phyloP scores from a whole-genome alignment of 1,139 yeast species.

The Candida glucosophila region DNA sequence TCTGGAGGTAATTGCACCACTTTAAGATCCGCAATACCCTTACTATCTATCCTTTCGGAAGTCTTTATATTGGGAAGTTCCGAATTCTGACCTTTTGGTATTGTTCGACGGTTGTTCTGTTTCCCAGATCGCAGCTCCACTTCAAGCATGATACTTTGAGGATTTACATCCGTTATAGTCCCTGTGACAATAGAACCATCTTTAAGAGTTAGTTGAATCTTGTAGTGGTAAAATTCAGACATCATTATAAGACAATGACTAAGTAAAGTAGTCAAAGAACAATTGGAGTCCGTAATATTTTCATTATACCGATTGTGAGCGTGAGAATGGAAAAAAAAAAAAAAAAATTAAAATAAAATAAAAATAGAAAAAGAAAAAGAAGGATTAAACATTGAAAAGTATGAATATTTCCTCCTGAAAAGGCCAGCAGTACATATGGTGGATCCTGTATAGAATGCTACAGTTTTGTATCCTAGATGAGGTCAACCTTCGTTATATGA shows the following conservation, averaged over 20 bases:
- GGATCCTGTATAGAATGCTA: too few relatives aligned
- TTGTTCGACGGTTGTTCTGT: too few relatives aligned
- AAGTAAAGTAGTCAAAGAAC: too few relatives aligned
- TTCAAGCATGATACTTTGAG: slow-evolving; percentile 28
- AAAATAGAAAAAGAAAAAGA: slow-evolving; percentile 1
- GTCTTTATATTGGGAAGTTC: too few relatives aligned
- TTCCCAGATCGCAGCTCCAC: slow-evolving; percentile 20
- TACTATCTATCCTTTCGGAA: too few relatives aligned
- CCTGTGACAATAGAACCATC: slow-evolving; percentile 41
- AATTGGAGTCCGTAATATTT: too few relatives aligned
- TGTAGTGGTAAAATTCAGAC: slow-evolving; percentile 46
- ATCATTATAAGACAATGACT: slow-evolving; percentile 8
- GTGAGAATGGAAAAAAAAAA: background rate
- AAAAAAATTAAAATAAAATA: background rate
- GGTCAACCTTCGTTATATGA: too few relatives aligned
- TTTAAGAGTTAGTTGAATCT: slow-evolving; percentile 41
- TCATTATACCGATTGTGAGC: background rate
- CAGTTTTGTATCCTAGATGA: too few relatives aligned
- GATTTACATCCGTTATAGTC: slow-evolving; percentile 34
- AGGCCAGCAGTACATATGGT: too few relatives aligned
- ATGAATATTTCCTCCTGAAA: too few relatives aligned
- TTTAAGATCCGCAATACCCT: slow-evolving; percentile 42
- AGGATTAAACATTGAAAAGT: background rate
- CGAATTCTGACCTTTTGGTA: too few relatives aligned
- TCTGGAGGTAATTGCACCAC: slow-evolving; percentile 41